Evolutionary conservation across 2,329 filamentous ascomycete genomes (phyloP), one percentile per base, ranked within the genome.

Genomic region (Epichloe sylvatica): DNA sequence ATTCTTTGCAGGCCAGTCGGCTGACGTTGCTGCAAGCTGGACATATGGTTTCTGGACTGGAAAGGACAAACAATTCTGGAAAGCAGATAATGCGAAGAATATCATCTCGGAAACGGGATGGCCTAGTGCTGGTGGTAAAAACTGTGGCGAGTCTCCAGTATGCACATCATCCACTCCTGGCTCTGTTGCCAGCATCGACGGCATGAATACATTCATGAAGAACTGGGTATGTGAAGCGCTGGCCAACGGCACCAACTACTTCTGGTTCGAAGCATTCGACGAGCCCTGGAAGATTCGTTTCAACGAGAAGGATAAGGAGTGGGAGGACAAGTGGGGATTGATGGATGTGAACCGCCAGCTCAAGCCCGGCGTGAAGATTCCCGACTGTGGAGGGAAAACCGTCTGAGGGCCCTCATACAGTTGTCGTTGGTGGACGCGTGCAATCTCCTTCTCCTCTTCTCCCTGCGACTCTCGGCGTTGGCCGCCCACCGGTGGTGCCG

Each of bases 231-330:
- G 91, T 64, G 74, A 80, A 47, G 81, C 85, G 11, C 68, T 96
- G 54, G 71, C 70, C 23, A 94, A 95, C 60, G 84, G 83, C 43
- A 96, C 89, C 2, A 81, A 94, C 56, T 97, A 94, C 65, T 96
- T 96, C 63, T 97, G 91, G 91, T 96, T 97, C 64, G 86, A 90
- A 62, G 88, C 89, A 9, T 97, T 96, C 63, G 91, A 97, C 63
- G 91, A 97, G 73, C 89, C 89, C 2, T 97, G 91, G 91, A 96
- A 97, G 70, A 72, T 84, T 49, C 61, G 66, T 17, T 95, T 81
- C 69, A 84, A 96, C 64, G 72, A 71, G 5, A 67, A 67, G 51
- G 70, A 74, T 39, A 73, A 91, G 69, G 75, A 85, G 47, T 96
- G 90, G 90, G 91, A 97, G 70, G 87, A 94, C 63, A 85, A 95